These are phyloP conservation scores for Epichloe gansuensis DNA, from an alignment of 2,329 filamentous ascomycete genomes.

Conservation along the genomic window DNA sequence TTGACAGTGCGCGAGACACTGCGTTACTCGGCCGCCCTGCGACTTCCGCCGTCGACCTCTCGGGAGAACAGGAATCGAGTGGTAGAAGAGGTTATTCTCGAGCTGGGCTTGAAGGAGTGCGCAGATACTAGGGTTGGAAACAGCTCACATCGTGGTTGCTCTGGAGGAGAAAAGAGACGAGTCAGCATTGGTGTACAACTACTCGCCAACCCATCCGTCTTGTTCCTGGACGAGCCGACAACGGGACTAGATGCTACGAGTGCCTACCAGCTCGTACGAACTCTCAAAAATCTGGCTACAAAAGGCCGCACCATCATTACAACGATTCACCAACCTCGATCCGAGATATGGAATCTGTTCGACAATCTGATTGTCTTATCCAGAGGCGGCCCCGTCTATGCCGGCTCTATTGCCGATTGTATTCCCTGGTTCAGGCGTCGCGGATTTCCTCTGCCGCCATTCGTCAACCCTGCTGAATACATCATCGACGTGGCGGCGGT, in stretches of 20 bases:
- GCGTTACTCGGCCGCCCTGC: conserved; percentile 58
- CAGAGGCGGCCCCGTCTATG: conserved; percentile 55
- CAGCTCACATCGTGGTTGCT: conserved; percentile 60
- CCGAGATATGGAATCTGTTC: conserved; percentile 69
- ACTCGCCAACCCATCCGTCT: conserved; percentile 63
- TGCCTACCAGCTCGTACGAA: conserved; percentile 61
- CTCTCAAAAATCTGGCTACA: conserved; percentile 53
- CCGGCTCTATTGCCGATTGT: conserved; percentile 45
- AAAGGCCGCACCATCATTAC: conserved; percentile 61
- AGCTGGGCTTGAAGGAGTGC: conserved; percentile 65
- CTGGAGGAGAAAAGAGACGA: conserved; percentile 65
- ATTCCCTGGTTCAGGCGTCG: conserved; percentile 50
- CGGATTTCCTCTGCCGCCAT: conserved; percentile 52
- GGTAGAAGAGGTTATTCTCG: conserved; percentile 66
- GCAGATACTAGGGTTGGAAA: conserved; percentile 64
- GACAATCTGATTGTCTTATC: conserved; percentile 60
- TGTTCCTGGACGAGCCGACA: conserved; percentile 71
- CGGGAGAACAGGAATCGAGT: conserved; percentile 46
- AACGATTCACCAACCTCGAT: conserved; percentile 66
- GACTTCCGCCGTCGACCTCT: conserved; percentile 51
- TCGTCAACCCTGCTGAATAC: conserved; percentile 69
- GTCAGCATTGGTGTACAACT: conserved; percentile 70
- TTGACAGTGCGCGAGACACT: conserved; percentile 67
- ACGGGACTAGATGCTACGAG: conserved; percentile 68
- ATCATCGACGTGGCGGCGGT: conserved; percentile 63